Evolutionary conservation across 2,329 filamentous ascomycete genomes (phyloP), one percentile per base, ranked within the genome.

Genomic region (Colletotrichum trifolii): DNA sequence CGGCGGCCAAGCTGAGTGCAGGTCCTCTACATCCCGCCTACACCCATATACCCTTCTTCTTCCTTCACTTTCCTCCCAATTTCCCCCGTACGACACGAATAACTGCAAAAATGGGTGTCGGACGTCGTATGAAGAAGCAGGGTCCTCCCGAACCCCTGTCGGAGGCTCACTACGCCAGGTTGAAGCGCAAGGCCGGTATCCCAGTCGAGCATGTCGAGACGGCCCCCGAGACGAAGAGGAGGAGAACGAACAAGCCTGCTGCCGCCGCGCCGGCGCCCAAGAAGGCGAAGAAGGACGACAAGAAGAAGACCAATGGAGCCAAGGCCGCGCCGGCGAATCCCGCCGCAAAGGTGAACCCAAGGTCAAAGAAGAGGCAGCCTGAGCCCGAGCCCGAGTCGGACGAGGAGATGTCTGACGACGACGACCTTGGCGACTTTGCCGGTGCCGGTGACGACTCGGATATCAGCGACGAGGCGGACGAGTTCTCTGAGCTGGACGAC

Each of bases 81-180:
- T 66, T 66, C 59, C 25, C 25, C 25, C 25, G 4, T 4, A 25
- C 25, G 58, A 48, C 25, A 53, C 58, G 43, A 54, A 67, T 40
- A 63, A 60, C 68, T 63, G 70, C 76, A 76, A 88, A 77, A 74
- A 97, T 97, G 94, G 94, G 93, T 83, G 87, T 89, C 68, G 92
- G 94, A 77, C 91, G 94, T 77, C 93, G 94, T 73, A 96, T 97
- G 90, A 92, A 93, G 78, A 97, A 97, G 82, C 96, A 98, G 86
- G 95, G 94, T 60, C 85, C 91, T 69, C 96, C 96, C 58, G 87
- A 91, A 73, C 85, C 91, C 69, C 86, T 97, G 70, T 93, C 96
- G 69, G 93, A 97, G 75, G 87, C 89, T 69, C 88, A 91, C 73
- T 89, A 91, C 72, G 89, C 89, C 54, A 93, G 90, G 74, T 78